Percentiles rank a stretch among this genome's conserved stretches.
Evolutionary conservation across 345 rosid genomes (phyloP).

Genomic region (Gossypium arboreum): DNA sequence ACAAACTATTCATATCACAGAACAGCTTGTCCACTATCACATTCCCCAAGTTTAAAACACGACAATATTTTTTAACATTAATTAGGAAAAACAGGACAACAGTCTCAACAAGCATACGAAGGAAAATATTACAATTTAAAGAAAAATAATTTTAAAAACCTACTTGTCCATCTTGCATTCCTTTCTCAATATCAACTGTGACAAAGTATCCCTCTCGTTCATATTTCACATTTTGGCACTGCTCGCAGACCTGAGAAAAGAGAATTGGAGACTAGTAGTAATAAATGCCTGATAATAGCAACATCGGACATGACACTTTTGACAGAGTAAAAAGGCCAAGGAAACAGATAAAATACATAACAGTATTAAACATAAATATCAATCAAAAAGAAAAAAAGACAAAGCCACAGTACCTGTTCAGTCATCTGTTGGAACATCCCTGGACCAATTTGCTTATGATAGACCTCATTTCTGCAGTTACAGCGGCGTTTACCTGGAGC

Average conservation of each 20-base stretch:
- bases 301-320: neutral
- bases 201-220: constrained; percentile 81
- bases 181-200: constrained; percentile 99
- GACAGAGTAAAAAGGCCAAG: neutral
- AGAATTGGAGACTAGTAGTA: neutral
- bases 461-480: constrained; percentile 96
- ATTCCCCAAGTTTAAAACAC: neutral
- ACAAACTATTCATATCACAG: neutral
- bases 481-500: constrained; percentile 96
- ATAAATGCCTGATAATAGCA: neutral
- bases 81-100: neutral
- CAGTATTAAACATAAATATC: neutral
- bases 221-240: constrained; percentile 91
- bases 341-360: neutral
- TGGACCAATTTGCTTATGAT: constrained; percentile 97
- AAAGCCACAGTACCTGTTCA: constrained; percentile 53
- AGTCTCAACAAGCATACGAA: neutral
- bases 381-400: neutral
- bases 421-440: constrained; percentile 99
- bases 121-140: neutral
- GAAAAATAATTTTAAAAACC: constrained; percentile 20
- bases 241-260: constrained; percentile 78
- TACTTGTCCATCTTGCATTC: constrained; percentile 99
- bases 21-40: neutral
- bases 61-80: neutral